Evolutionary conservation across 2,329 filamentous ascomycete genomes (phyloP).

Genomic region (Bimuria novae-zelandiae): DNA sequence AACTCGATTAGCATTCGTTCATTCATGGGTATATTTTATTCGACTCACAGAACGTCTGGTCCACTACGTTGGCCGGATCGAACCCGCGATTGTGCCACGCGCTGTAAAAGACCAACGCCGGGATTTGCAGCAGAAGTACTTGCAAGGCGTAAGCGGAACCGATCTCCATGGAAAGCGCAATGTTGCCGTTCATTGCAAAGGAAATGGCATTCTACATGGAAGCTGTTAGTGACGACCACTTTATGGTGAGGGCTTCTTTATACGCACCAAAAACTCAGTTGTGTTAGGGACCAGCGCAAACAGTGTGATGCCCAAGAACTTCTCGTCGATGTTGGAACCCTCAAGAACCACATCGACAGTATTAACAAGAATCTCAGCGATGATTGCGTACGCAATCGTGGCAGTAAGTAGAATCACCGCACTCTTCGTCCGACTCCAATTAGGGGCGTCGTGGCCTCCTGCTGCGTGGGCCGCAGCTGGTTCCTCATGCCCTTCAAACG

Average conservation of each 20-base stretch:
- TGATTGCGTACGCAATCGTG: slow-evolving; percentile 91
- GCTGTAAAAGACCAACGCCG: slow-evolving; percentile 88
- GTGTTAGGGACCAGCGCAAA: slow-evolving; percentile 98
- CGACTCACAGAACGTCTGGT: slow-evolving; percentile 69
- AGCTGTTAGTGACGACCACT: slow-evolving; percentile 3
- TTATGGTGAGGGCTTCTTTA: not conserved
- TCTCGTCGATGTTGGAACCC: slow-evolving; percentile 90
- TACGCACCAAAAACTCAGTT: slow-evolving; percentile 87
- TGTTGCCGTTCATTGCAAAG: slow-evolving; percentile 99
- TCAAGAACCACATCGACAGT: slow-evolving; percentile 96
- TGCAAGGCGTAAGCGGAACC: slow-evolving; percentile 96
- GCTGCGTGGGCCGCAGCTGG: slow-evolving; percentile 52
- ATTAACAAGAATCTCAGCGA: slow-evolving; percentile 95
- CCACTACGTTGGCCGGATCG: slow-evolving; percentile 57
- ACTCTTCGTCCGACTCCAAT: slow-evolving; percentile 94
- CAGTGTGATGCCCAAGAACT: slow-evolving; percentile 94
- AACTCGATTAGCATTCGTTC: slow-evolving; percentile 15
- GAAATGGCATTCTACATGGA: slow-evolving; percentile 85
- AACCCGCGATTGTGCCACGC: slow-evolving; percentile 69
- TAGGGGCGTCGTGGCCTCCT: slow-evolving; percentile 91
- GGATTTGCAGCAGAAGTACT: slow-evolving; percentile 92
- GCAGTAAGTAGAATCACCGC: slow-evolving; percentile 85
- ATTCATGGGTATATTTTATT: not conserved
- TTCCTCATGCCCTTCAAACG: slow-evolving; percentile 51
- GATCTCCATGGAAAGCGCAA: slow-evolving; percentile 98